These are phyloP conservation scores for Beauveria scarabaeidicola DNA, from an alignment of 2,329 filamentous ascomycete species.

Conservation along the genomic window DNA sequence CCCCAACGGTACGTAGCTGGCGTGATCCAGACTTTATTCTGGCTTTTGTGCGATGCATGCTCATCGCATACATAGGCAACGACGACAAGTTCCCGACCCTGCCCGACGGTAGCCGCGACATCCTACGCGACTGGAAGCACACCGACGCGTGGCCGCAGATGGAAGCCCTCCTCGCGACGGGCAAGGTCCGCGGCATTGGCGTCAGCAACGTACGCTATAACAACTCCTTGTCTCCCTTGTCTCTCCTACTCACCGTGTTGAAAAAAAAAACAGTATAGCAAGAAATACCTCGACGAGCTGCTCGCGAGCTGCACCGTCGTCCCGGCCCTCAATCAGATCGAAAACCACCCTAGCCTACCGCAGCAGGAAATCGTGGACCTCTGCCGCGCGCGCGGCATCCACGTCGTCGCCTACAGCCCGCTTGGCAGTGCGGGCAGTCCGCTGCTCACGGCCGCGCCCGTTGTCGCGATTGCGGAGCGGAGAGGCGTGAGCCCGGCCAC, in stretches of 20 bases:
- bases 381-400: constrained; percentile 59
- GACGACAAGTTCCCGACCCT: constrained; percentile 67
- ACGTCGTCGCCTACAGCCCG: constrained; percentile 65
- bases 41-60: not conserved
- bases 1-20: constrained; percentile 46
- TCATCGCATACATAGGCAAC: constrained; percentile 39
- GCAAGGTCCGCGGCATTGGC: constrained; percentile 47
- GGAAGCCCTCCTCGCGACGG: constrained; percentile 55
- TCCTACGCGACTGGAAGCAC: constrained; percentile 60
- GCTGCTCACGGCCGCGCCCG: constrained; percentile 53
- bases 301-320: constrained; percentile 43
- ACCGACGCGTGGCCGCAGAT: constrained; percentile 70
- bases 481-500: constrained; percentile 51
- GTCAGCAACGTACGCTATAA: constrained; percentile 43
- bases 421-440: constrained; percentile 57
- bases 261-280: constrained; percentile 36
- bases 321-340: constrained; percentile 64
- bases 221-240: no score
- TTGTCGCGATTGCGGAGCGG: constrained; percentile 56
- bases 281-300: constrained; percentile 45
- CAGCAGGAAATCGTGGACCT: constrained; percentile 65
- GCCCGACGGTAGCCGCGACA: constrained; percentile 64
- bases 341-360: constrained; percentile 63
- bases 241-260: not conserved
- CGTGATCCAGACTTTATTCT: not conserved